Conservation (phyloP, 2,329 filamentous ascomycete genomes). For the Microsporum audouinii region DNA sequence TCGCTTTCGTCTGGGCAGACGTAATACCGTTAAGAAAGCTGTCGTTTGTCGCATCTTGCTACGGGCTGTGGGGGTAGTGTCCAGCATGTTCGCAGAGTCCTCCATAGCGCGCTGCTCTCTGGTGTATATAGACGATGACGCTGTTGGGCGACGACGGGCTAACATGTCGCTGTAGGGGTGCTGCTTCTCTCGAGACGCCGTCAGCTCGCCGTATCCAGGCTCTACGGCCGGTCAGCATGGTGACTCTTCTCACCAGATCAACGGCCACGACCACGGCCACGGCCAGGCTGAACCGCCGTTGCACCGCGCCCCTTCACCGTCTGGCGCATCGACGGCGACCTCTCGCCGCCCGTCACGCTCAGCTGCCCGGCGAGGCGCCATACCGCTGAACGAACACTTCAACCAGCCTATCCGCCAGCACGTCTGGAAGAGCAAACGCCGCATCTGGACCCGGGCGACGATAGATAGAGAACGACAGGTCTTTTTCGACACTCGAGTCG, state of each 20-base stretch:
- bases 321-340: slow-evolving; percentile 9
- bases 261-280: not conserved
- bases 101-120: not conserved
- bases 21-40: not conserved
- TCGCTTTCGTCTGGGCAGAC: not conserved
- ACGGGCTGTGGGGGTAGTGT: not conserved
- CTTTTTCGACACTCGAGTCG: slow-evolving; percentile 85
- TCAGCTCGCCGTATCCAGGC: slow-evolving; percentile 19
- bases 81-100: no score
- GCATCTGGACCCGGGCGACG: slow-evolving; percentile 57
- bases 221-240: slow-evolving; percentile 19
- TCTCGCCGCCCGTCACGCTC: slow-evolving; percentile 8
- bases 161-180: slow-evolving; percentile 25
- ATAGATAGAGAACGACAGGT: slow-evolving; percentile 62
- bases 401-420: slow-evolving; percentile 58
- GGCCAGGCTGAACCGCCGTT: not conserved
- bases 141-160: not conserved
- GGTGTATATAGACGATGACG: not conserved
- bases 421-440: slow-evolving; percentile 52
- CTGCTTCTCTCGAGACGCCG: slow-evolving; percentile 29
- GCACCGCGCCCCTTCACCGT: slow-evolving; percentile 2
- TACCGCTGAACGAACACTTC: slow-evolving; percentile 47
- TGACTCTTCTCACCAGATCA: slow-evolving; percentile 16
- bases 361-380: slow-evolving; percentile 11
- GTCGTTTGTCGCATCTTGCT: not conserved